Evolutionary conservation across 1,139 yeast genomes (phyloP), one percentile per base, ranked within the genome.

Genomic region (Geotrichum australiense): DNA sequence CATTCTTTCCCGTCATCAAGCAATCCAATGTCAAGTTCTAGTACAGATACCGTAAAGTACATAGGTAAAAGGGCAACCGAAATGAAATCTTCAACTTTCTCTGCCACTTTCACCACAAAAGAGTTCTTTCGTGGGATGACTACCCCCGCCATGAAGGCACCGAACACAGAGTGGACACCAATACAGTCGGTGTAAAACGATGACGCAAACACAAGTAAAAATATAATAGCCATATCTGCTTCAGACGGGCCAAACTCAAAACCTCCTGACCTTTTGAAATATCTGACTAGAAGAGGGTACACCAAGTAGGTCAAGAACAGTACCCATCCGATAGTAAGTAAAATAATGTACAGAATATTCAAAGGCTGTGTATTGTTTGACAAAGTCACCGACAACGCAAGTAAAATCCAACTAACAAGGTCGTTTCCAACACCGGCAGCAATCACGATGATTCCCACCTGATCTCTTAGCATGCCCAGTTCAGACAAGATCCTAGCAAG

Each of bases 371-470:
- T 71, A 1, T 87, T 68, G 57, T 80, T 82, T 6, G 89, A 86
- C 48, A 82, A 66, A 10, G 87, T 81, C 35, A 82, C 80, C 41
- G 79, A 75, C 48, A 82, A 66, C 0, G 93, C 93, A 49, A 82
- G 69, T 42, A 82, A 64, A 45, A 82, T 74, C 94, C 93, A 82
- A 3, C 91, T 91, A 12, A 80, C 60, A 51, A 82, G 72, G 57
- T 82, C 93, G 55, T 82, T 82, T 34, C 78, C 72, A 45, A 82
- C 80, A 39, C 93, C 94, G 2, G 93, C 91, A 2, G 89, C 82
- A 43, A 82, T 64, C 11, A 80, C 91, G 39, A 81, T 74, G 12
- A 80, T 74, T 24, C 93, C 93, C 5, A 81, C 87, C 45, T 83
- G 66, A 53, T 80, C 87, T 40, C 77, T 77, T 39, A 80, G 71